Conservation (phyloP, 2,329 filamentous ascomycete genomes). For the Tolypocladium ophioglossoides region DNA sequence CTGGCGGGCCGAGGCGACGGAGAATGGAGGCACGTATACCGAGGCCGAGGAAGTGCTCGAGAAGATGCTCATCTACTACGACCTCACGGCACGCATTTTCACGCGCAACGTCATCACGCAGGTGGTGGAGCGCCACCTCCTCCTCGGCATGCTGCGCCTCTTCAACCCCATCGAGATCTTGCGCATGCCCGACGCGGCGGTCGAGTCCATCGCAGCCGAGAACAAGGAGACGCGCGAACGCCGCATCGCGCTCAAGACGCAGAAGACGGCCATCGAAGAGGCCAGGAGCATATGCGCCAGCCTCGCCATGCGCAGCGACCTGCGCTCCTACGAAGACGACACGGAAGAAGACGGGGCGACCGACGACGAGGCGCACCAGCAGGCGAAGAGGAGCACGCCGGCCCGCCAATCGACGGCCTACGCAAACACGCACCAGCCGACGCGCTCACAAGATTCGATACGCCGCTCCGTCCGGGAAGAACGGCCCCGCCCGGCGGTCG, state of each 20-base stretch:
- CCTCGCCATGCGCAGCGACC: conserved; percentile 41
- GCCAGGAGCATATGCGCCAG: conserved; percentile 37
- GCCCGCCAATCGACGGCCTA: conserved; percentile 4
- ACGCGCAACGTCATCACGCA: conserved; percentile 42
- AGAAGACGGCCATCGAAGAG: conserved; percentile 40
- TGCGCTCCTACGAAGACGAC: conserved; percentile 29
- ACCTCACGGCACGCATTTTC: conserved; percentile 40
- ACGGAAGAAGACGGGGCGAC: conserved; percentile 17
- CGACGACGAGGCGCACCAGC: conserved; percentile 18
- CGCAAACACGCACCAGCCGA: not conserved
- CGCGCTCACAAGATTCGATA: conserved; percentile 10
- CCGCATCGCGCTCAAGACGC: conserved; percentile 33
- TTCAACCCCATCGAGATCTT: conserved; percentile 43
- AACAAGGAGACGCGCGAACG: conserved; percentile 41
- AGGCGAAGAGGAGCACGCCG: conserved; percentile 3
- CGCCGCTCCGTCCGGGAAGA: conserved; percentile 8
- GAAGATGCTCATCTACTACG: conserved; percentile 47
- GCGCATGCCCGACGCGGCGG: conserved; percentile 30
- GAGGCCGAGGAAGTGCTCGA: conserved; percentile 43
- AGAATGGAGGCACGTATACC: conserved; percentile 34
- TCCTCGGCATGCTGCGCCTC: conserved; percentile 39
- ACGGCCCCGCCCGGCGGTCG: not conserved
- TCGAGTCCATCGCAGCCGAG: conserved; percentile 41
- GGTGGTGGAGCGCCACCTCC: conserved; percentile 38
- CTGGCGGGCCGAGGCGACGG: conserved; percentile 32